phyloP scores from a whole-genome alignment of 345 rosid species.

The Citrus inodora region DNA sequence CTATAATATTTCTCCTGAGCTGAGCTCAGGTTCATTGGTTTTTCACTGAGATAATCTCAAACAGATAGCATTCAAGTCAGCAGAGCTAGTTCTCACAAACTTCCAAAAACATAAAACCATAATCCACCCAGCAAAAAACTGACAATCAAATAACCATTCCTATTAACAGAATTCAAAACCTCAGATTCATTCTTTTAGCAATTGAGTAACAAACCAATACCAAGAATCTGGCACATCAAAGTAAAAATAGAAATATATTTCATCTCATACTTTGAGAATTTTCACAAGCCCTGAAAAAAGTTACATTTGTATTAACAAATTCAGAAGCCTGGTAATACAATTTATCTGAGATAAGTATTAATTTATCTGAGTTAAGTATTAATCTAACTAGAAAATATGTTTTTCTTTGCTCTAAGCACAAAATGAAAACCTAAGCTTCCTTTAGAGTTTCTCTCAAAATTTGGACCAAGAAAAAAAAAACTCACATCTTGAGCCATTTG shows the following conservation, averaged over 20 bases:
- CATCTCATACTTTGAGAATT: neutral
- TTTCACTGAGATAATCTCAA: neutral
- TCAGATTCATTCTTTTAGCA: neutral
- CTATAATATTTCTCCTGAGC: neutral
- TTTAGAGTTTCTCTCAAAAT: neutral
- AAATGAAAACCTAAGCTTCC: neutral
- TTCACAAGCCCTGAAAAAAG: neutral
- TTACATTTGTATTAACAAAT: neutral
- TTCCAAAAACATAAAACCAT: neutral
- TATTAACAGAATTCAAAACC: neutral
- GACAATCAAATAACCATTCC: neutral
- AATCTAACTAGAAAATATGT: neutral
- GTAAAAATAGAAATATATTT: neutral
- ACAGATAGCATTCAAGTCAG: neutral
- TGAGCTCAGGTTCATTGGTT: neutral
- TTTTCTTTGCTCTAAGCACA: neutral
- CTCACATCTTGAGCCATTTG: constrained; percentile 96
- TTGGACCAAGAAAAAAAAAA: neutral
- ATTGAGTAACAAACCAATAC: neutral
- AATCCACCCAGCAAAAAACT: neutral
- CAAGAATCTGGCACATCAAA: neutral
- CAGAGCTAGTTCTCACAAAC: neutral
- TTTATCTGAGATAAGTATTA: neutral
- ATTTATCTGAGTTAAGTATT: neutral
- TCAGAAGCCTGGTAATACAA: neutral